phyloP scores from a whole-genome alignment of 305 asterid species.

The Nicotiana rustica region DNA sequence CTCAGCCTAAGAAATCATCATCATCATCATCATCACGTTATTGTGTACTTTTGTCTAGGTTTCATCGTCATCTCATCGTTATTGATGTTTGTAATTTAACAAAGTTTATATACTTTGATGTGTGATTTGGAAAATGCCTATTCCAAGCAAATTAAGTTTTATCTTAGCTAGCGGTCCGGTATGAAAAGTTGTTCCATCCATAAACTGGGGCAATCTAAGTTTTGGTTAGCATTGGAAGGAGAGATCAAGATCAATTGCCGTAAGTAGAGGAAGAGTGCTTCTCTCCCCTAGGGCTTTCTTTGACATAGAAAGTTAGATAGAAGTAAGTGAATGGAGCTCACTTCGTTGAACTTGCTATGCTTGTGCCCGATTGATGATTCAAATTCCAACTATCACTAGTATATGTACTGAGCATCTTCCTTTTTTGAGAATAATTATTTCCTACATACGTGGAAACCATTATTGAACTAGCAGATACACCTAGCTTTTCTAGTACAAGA shows the following conservation, averaged over 20 bases:
- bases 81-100: neutral
- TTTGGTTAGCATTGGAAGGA: constrained; percentile 4
- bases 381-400: neutral
- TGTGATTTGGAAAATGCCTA: neutral
- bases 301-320: neutral
- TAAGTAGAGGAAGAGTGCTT: constrained; percentile 18
- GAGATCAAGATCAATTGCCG: constrained; percentile 2
- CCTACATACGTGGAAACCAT: neutral
- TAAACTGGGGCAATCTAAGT: constrained; percentile 1
- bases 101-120: neutral
- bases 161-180: neutral
- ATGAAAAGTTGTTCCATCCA: neutral
- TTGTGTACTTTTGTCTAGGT: neutral
- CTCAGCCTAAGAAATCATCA: neutral
- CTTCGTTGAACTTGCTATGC: neutral
- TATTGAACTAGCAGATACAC: neutral
- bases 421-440: neutral
- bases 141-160: neutral
- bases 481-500: neutral
- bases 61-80: neutral
- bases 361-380: neutral
- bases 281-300: constrained; percentile 14
- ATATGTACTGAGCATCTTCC: neutral
- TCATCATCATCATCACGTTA: neutral
- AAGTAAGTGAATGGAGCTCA: constrained; percentile 13